Base-by-base conservation (phyloP, 2,329 filamentous ascomycete genomes). In the Pezicula carpinea region DNA sequence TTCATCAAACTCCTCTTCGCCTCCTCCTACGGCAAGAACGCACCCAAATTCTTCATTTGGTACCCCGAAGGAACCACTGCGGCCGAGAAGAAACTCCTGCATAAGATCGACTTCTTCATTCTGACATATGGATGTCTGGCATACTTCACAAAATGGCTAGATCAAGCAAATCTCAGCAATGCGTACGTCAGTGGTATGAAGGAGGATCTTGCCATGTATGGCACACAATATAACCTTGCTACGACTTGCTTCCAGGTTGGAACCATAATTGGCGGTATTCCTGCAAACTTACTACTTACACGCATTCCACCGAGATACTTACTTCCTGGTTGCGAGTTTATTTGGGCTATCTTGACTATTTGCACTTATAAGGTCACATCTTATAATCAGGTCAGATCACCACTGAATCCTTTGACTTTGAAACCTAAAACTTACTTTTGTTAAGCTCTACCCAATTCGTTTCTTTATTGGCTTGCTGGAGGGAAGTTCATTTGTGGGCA, bases 151-250 rank as follows among this genome's bases (percentile, higher is more conserved):
- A 74, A 75, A 57, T 61, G 62, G 33, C 59, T 68, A 4, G 63
- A 67, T 51, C 64, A 66, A 55, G 55, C 63, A 26, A 48, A 48
- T n/a, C 17, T 48, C n/a, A 48, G 34, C 40, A 48, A 48, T 39
- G 46, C 46, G 40, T 59, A 57, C 36, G 54, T 59, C 5, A 53
- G 47, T 23, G 58, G 58, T 7, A 60, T 60, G 58, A 48, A 44
- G 34, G 63, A 73, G 41, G 65, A 75, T 42, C 64, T 76, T 4
- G 53, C 60, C 3, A 57, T 80, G 6, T 72, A 74, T 39, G 67
- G 69, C 2, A 79, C 80, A 50, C 66, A 81, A 47, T 66, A 79
- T 29, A 78, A 80, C 46, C 72, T 76, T 46, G 59, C 69, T 43
- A 66, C 62, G 44, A 72, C 76, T 0, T 72, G 68, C 31, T 83